Evolutionary conservation across 1,284 basidiomycete genomes (phyloP).

Genomic region (Cutaneotrichosporon arboriforme): DNA sequence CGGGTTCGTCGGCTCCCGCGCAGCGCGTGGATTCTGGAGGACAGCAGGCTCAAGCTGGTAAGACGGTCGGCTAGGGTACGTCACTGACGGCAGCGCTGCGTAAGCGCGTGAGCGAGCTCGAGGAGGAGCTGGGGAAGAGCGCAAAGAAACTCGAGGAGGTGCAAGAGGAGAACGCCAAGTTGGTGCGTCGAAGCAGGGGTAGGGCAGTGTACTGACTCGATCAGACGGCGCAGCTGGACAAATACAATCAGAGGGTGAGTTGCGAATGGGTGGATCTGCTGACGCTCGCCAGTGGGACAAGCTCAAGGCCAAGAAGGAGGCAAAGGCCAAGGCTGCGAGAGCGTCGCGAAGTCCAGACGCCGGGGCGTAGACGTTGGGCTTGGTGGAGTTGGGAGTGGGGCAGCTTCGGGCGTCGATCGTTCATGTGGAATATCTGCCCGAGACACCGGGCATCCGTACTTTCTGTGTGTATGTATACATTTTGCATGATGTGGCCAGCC

Average conservation of each 20-base stretch:
- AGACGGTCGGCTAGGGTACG: neutral
- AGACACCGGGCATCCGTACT: too few species aligned
- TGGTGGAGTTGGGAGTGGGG: too few species aligned
- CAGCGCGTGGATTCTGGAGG: neutral
- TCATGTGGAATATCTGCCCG: too few species aligned
- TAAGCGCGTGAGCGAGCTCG: slow-evolving; percentile 59
- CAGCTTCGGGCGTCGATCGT: too few species aligned
- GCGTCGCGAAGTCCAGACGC: too few species aligned
- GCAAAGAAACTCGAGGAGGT: slow-evolving; percentile 17
- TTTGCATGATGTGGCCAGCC: too few species aligned
- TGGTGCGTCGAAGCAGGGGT: slow-evolving; percentile 16
- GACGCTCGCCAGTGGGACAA: slow-evolving; percentile 64
- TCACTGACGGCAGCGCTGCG: slow-evolving; percentile 6
- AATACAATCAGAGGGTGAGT: slow-evolving; percentile 59
- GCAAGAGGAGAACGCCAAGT: slow-evolving; percentile 32
- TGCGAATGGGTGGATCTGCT: neutral
- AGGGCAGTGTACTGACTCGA: neutral
- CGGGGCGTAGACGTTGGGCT: too few species aligned
- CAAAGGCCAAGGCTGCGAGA: slow-evolving; percentile 28
- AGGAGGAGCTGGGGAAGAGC: slow-evolving; percentile 59
- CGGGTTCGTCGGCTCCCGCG: too few species aligned
- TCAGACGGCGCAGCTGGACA: slow-evolving; percentile 74
- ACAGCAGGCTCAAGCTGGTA: neutral
- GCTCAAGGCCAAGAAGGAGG: slow-evolving; percentile 80
- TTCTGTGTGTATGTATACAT: too few species aligned